Base-by-base conservation (phyloP, 345 rosid genomes). In the Sisymbrium irio region DNA sequence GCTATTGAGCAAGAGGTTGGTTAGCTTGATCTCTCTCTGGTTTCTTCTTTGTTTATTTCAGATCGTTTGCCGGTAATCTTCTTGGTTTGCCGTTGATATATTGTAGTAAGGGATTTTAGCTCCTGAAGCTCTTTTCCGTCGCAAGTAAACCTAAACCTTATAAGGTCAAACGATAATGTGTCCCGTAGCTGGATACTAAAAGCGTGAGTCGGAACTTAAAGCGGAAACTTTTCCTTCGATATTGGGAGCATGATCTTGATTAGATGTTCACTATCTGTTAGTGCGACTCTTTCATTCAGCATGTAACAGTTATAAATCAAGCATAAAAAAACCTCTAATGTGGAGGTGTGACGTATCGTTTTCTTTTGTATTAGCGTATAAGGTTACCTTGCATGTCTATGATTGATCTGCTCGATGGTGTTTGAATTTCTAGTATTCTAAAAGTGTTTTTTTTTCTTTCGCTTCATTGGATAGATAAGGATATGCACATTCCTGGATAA, bases 1-100 rank as follows among this genome's bases (percentile, higher is more conserved):
- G 96, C 96, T 45, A 81, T 95, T 82, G 99, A 95, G 69, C 99
- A 92, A 79, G 99, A 95, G 97, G 99, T 92, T 71, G 13, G 79
- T 63, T 50, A 65, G 18, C 59, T 67, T 37, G 3, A 74, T 19
- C 50, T 35, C 39, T 54, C 17, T 75, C 53, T 74, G 28, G 37
- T 50, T 50, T 67, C 45, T 27, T 27, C 56, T 70, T 39, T 41
- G 35, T 60, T 77, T 75, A n/a, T 36, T 33, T 50, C 35, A 11
- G 17, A 69, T 45, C 17, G 13, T 62, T 17, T 59, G 5, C 53
- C 37, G 0, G 40, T 39, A 18, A 42, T 63, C 5, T 72, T 25
- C 41, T 53, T 37, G 74, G 47, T 18, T 56, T 45, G 41, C 13
- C 14, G 6, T 5, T 65, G 19, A 2, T 50, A 27, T 20, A 35